These are phyloP conservation scores for Yarrowia alimentaria DNA, from an alignment of 805 yeast genomes.

Conservation along the genomic window DNA sequence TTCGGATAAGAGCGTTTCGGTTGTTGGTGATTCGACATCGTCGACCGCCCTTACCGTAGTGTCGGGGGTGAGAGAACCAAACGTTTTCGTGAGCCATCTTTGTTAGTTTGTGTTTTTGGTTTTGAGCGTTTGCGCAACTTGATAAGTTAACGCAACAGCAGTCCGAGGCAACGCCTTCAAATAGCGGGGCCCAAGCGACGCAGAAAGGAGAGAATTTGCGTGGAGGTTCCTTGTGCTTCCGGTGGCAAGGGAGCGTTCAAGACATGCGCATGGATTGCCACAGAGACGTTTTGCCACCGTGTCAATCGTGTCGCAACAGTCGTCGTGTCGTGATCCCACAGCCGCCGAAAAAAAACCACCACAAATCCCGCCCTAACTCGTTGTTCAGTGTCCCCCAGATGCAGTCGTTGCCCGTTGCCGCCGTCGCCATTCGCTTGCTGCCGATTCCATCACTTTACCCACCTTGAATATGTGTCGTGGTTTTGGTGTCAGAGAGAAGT, in stretches of 20 bases:
- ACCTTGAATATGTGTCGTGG: conserved; percentile 26
- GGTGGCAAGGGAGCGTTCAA: background rate
- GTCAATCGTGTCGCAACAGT: no score
- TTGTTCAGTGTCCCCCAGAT: no score
- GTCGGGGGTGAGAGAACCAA: conserved; percentile 99
- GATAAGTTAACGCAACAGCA: no score
- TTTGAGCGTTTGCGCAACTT: no score
- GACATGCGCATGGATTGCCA: no score
- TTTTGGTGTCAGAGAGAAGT: conserved; percentile 27
- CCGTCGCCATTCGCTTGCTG: background rate
- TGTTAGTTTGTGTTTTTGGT: conserved; percentile 38
- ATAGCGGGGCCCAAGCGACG: no score
- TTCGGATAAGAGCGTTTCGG: conserved; percentile 99
- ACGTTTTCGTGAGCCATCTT: conserved; percentile 99
- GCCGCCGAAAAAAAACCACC: no score
- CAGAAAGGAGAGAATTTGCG: no score
- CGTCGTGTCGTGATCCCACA: no score
- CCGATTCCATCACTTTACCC: conserved; percentile 7
- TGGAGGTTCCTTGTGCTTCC: no score
- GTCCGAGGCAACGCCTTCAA: background rate
- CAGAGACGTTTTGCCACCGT: no score
- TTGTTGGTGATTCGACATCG: conserved; percentile 99
- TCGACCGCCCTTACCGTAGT: conserved; percentile 99
- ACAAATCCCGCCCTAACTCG: no score
- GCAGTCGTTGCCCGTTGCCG: background rate